These are phyloP conservation scores for Paramarasmius palmivorus DNA, from an alignment of 1,284 basidiomycete species.

Conservation along the genomic window DNA sequence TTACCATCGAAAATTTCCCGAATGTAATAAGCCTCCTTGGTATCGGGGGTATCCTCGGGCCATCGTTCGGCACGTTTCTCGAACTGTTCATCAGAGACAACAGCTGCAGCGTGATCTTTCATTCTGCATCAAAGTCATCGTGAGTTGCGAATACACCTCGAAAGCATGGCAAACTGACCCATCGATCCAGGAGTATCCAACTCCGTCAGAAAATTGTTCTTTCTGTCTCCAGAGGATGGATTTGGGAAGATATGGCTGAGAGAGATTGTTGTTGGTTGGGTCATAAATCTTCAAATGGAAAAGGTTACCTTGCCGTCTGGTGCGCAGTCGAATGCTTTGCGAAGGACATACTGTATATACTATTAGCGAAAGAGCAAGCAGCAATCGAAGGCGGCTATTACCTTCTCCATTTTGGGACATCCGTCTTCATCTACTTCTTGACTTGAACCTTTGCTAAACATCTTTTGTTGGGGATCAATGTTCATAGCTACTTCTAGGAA, in stretches of 20 bases:
- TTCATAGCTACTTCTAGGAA: conserved; percentile 97
- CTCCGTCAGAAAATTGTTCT: conserved; percentile 99
- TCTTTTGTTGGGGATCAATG: conserved; percentile 86
- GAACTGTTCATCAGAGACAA: conserved; percentile 84
- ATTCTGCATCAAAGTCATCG: conserved; percentile 65
- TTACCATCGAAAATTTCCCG: conserved; percentile 90
- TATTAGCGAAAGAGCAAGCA: background rate
- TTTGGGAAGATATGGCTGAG: conserved; percentile 88
- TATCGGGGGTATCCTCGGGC: conserved; percentile 85
- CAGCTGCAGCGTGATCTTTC: conserved; percentile 81
- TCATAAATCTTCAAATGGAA: conserved; percentile 5
- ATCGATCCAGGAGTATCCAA: conserved; percentile 99
- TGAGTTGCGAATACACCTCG: too few relatives aligned
- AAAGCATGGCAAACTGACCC: conserved; percentile 51
- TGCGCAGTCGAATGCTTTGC: conserved; percentile 94
- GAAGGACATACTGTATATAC: conserved; percentile 82
- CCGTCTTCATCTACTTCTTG: conserved; percentile 87
- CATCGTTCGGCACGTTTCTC: conserved; percentile 77
- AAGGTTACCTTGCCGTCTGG: conserved; percentile 75
- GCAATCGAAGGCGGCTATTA: conserved; percentile 25
- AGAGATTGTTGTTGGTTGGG: conserved; percentile 1
- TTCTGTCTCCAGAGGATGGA: conserved; percentile 99
- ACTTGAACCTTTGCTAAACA: conserved; percentile 82
- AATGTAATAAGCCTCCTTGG: conserved; percentile 97
- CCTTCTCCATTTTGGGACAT: conserved; percentile 92